These are phyloP conservation scores for Avena eriantha DNA, from an alignment of 176 grass and related monocot species.

Conservation along the genomic window DNA sequence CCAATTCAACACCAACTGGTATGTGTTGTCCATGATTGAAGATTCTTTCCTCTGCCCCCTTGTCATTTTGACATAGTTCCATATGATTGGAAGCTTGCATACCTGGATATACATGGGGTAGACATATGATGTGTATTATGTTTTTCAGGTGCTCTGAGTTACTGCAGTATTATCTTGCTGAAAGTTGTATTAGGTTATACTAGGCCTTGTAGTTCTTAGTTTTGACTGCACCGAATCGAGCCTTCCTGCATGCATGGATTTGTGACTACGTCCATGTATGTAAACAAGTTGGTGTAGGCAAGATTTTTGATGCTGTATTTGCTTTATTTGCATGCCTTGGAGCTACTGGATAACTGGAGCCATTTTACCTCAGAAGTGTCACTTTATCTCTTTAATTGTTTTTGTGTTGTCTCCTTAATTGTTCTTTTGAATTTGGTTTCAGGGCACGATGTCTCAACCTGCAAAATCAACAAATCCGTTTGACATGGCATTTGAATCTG, in stretches of 20 bases:
- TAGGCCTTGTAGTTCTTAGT: constrained; percentile 5
- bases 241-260: neutral
- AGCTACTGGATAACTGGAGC: neutral
- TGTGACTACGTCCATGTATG: neutral
- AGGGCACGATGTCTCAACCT: constrained; percentile 57
- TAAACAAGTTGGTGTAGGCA: constrained; percentile 1
- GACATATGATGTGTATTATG: constrained; percentile 6
- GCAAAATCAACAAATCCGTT: constrained; percentile 84
- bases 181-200: neutral
- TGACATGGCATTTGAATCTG: constrained; percentile 74
- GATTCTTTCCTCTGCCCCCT: neutral
- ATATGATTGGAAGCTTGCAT: constrained; percentile 36
- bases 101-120: constrained; percentile 20
- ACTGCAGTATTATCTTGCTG: constrained; percentile 8
- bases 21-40: constrained; percentile 36
- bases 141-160: constrained; percentile 16
- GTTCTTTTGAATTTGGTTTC: constrained; percentile 47
- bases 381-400: constrained; percentile 15
- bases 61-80: constrained; percentile 7
- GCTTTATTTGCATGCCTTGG: constrained; percentile 24
- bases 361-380: constrained; percentile 15
- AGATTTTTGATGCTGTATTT: neutral
- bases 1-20: constrained; percentile 57
- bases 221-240: neutral
- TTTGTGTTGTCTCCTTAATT: neutral